Evolutionary conservation across 257 asterid species (phyloP), one percentile per base, ranked within the genome.

Genomic region (Salvia miltiorrhiza): DNA sequence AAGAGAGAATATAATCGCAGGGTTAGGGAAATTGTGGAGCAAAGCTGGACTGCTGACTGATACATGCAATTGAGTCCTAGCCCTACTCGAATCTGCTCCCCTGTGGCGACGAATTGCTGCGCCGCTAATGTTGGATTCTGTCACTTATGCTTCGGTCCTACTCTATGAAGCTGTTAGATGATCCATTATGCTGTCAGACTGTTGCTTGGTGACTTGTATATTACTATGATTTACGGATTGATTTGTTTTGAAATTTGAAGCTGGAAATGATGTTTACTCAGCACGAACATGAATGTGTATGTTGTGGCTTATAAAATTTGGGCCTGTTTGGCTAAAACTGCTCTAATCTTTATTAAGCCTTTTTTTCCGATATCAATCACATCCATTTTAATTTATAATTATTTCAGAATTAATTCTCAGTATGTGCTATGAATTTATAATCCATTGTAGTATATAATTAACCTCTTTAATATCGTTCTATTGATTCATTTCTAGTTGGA

Each of bases 41-140:
- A 86, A 77, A 90, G 97, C 85, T 90, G 94, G 97, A 86, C 90
- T 2, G 96, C 96, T 1, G 95, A 90, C 76, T 90, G 48, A 67
- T 37, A 78, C 28, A 49, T 49, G 56, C 56, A 19, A 30, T 49
- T 49, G 30, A 8, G 2, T 49, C 55, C 28, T 49, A 48, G 30
- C 20, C 30, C 56, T 19, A 9, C 56, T 20, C 30, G 30, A 49
- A 20, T 9, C 56, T 49, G 26, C 13, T 10, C 4, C 0, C 19
- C 17, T 54, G 1, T 6, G 13, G 40, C 11, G 9, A 13, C 20
- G 17, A 54, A 6, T 55, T 26, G 12, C 61, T 26, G 12, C 12
- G 19, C 19, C 20, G 57, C 69, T 44, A 4, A 21, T 1, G 7
- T 8, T 40, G 67, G 67, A 21, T 23, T 39, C 8, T 14, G 39